Evolutionary conservation across 805 yeast species (phyloP).

Genomic region (Sugiyamaella floridensis): DNA sequence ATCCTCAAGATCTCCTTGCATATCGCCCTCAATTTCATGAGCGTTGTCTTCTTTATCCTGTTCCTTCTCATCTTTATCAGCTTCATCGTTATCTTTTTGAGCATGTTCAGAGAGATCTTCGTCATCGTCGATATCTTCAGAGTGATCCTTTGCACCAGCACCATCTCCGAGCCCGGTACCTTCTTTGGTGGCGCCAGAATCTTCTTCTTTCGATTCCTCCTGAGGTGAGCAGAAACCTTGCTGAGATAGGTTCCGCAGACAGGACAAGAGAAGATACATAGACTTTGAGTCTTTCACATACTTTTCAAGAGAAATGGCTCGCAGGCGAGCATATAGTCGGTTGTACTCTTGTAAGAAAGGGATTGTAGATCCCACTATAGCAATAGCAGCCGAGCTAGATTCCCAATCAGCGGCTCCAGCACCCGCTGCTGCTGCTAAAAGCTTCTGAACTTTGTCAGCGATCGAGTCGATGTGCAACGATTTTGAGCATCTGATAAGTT

Average conservation of each 20-base stretch:
- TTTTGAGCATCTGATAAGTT: constrained; percentile 38
- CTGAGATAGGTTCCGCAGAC: constrained; percentile 55
- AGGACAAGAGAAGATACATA: constrained; percentile 48
- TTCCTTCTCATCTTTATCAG: constrained; percentile 42
- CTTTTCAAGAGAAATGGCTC: constrained; percentile 40
- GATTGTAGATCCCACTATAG: constrained; percentile 41
- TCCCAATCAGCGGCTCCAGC: constrained; percentile 32
- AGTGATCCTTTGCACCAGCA: constrained; percentile 71
- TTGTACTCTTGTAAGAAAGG: constrained; percentile 61
- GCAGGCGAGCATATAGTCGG: constrained; percentile 40
- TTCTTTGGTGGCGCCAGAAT: constrained; percentile 57
- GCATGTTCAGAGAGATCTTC: constrained; percentile 77
- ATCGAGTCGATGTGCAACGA: constrained; percentile 38
- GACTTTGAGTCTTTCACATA: constrained; percentile 55
- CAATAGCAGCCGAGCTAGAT: constrained; percentile 39
- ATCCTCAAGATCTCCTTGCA: constrained; percentile 90
- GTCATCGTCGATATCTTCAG: constrained; percentile 84
- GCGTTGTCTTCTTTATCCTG: constrained; percentile 78
- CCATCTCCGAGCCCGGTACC: constrained; percentile 96
- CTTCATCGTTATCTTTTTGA: constrained; percentile 61
- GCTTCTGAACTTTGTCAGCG: constrained; percentile 29
- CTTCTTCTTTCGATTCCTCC: constrained; percentile 54
- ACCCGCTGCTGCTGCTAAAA: constrained; percentile 32
- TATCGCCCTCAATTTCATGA: constrained; percentile 90
- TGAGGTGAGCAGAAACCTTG: constrained; percentile 93